These are phyloP conservation scores for Fusarium fujikuroi DNA, from an alignment of 2,329 filamentous ascomycete species.

Conservation along the genomic window DNA sequence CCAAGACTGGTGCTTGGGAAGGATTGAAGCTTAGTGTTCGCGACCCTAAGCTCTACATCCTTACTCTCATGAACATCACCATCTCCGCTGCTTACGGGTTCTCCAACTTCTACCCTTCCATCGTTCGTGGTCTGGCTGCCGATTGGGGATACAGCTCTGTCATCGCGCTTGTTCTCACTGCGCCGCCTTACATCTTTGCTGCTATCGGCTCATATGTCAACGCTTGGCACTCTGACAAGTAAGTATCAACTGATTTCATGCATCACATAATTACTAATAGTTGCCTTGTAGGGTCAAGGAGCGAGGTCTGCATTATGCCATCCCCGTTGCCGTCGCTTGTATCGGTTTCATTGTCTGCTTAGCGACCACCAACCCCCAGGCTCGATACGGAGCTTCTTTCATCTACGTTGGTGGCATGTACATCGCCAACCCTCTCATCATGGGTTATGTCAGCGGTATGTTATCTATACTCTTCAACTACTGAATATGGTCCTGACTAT, in stretches of 20 bases:
- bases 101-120: conserved; percentile 19
- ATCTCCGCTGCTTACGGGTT: conserved; percentile 17
- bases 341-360: conserved; percentile 12
- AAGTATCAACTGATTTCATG: rapidly evolving
- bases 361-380: background rate
- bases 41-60: conserved; percentile 16
- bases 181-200: conserved; percentile 11
- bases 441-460: conserved; percentile 16
- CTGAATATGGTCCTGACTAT: rapidly evolving
- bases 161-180: conserved; percentile 11
- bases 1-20: conserved; percentile 16
- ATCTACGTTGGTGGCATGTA: conserved; percentile 16
- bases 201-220: conserved; percentile 16
- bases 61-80: conserved; percentile 17
- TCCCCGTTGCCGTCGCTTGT: conserved; percentile 3
- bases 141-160: conserved; percentile 17
- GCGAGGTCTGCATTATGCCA: conserved; percentile 6
- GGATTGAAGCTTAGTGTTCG: conserved; percentile 16
- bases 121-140: conserved; percentile 2
- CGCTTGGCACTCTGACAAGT: conserved; percentile 22
- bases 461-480: rapidly evolving
- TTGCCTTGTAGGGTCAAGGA: background rate
- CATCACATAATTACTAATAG: rapidly evolving
- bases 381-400: conserved; percentile 5
- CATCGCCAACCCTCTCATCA: conserved; percentile 18